Conservation (phyloP, 768 basidiomycete species). For the Lyophyllum shimeji region DNA sequence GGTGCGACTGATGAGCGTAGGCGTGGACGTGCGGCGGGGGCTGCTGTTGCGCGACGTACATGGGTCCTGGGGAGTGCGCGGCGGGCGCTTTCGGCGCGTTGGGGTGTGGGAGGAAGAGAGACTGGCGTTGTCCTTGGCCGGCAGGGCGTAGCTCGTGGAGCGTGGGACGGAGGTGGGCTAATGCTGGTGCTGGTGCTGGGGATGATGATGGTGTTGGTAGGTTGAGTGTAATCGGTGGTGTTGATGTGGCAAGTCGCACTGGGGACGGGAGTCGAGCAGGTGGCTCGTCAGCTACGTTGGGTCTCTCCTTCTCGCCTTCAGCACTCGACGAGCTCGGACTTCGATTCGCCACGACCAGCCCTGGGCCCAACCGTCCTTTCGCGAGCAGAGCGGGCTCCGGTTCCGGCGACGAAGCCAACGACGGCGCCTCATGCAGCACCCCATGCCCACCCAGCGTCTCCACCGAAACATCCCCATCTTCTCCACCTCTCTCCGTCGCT, state of each 20-base stretch:
- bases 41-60: slow-evolving; percentile 44
- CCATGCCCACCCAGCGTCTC: neutral
- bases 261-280: too few relatives aligned
- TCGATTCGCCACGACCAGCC: slow-evolving; percentile 20
- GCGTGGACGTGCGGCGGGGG: slow-evolving; percentile 10
- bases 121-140: slow-evolving; percentile 32
- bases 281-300: neutral
- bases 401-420: slow-evolving; percentile 13
- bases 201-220: slow-evolving; percentile 4
- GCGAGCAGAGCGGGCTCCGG: slow-evolving; percentile 23
- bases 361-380: slow-evolving; percentile 11
- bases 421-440: slow-evolving; percentile 13
- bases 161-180: slow-evolving; percentile 31
- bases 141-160: slow-evolving; percentile 30
- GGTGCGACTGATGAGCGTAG: slow-evolving; percentile 7
- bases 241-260: too few relatives aligned
- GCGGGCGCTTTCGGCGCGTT: slow-evolving; percentile 43
- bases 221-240: neutral
- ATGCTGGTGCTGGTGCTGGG: slow-evolving; percentile 5
- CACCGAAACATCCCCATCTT: neutral
- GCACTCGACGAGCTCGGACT: slow-evolving; percentile 25
- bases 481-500: neutral
- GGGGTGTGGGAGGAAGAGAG: slow-evolving; percentile 45
- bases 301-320: slow-evolving; percentile 6
- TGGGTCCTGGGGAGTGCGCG: slow-evolving; percentile 48